These are phyloP conservation scores for Boehmeria nivea DNA, from an alignment of 306 rosid species.

Conservation along the genomic window DNA sequence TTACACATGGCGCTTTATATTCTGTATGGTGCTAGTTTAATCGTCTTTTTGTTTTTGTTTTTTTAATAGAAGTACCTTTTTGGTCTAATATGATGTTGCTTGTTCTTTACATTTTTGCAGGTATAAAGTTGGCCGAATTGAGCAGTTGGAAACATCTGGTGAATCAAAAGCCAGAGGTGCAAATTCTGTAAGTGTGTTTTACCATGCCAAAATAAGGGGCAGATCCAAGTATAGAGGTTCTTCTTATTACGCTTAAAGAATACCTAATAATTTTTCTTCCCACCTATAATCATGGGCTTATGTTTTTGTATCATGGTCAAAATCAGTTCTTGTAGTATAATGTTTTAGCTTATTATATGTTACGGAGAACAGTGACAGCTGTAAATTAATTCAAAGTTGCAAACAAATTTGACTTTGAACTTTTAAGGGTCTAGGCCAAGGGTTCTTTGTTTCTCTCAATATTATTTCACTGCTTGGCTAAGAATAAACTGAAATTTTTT, in stretches of 20 bases:
- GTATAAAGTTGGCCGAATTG: constrained; percentile 90
- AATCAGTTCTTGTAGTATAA: neutral
- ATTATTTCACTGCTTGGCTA: neutral
- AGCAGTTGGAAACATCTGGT: constrained; percentile 84
- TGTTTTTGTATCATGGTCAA: neutral
- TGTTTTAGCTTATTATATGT: too few species aligned
- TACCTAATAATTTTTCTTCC: too few species aligned
- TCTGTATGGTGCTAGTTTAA: neutral
- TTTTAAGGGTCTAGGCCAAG: neutral
- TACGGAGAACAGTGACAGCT: neutral
- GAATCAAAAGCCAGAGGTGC: constrained; percentile 78
- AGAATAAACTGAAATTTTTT: neutral
- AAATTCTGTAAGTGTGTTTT: constrained; percentile 64
- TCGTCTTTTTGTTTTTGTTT: too few species aligned
- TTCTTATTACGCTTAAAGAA: too few species aligned
- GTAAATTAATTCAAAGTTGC: neutral
- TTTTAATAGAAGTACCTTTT: too few species aligned
- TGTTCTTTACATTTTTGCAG: constrained; percentile 37
- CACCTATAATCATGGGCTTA: too few species aligned
- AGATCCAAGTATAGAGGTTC: too few species aligned
- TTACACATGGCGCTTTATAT: neutral
- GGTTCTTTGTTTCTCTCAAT: neutral
- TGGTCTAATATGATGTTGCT: neutral
- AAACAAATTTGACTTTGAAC: neutral
- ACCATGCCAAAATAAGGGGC: constrained; percentile 8